A percentile compares a stretch with the other conserved stretches of the same genome.
Conservation (phyloP, 768 basidiomycete genomes). For the Daedaleopsis sinensis region DNA sequence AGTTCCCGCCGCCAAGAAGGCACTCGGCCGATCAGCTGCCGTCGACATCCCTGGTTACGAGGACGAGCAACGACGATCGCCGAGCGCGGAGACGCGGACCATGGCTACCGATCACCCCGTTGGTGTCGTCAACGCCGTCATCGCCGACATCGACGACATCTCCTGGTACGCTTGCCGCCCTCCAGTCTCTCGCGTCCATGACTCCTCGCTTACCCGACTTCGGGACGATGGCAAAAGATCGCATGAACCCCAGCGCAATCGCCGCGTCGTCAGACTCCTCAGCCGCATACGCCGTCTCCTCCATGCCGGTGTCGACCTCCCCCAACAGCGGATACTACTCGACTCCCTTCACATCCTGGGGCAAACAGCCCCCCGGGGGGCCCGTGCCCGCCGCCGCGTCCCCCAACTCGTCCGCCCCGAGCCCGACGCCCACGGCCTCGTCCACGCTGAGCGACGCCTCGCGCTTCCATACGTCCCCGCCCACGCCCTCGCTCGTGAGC, state of each 20-base stretch:
- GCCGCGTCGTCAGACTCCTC: background rate
- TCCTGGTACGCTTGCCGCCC: conserved; percentile 20
- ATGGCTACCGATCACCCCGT: conserved; percentile 23
- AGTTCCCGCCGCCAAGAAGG: background rate
- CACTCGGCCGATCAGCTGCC: conserved; percentile 16
- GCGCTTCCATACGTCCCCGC: background rate
- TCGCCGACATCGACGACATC: conserved; percentile 17
- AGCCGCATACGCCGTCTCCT: conserved; percentile 1
- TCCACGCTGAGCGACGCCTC: conserved; percentile 12
- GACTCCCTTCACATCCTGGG: background rate
- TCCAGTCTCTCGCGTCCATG: conserved; percentile 25
- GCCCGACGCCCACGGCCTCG: conserved; percentile 10
- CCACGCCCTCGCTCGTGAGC: conserved; percentile 2
- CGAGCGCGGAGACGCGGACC: conserved; percentile 21
- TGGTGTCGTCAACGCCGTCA: conserved; percentile 10
- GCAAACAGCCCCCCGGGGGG: background rate
- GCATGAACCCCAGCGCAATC: background rate
- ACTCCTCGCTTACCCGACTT: conserved; percentile 25
- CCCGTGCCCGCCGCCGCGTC: conserved; percentile 2
- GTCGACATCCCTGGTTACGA: conserved; percentile 15
- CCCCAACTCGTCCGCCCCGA: conserved; percentile 9
- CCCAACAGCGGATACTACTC: background rate
- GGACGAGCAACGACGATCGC: conserved; percentile 19
- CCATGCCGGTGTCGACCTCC: conserved; percentile 1
- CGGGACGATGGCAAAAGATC: conserved; percentile 10